Evolutionary conservation across 306 rosid genomes (phyloP).

Genomic region (Vachellia collinsii): DNA sequence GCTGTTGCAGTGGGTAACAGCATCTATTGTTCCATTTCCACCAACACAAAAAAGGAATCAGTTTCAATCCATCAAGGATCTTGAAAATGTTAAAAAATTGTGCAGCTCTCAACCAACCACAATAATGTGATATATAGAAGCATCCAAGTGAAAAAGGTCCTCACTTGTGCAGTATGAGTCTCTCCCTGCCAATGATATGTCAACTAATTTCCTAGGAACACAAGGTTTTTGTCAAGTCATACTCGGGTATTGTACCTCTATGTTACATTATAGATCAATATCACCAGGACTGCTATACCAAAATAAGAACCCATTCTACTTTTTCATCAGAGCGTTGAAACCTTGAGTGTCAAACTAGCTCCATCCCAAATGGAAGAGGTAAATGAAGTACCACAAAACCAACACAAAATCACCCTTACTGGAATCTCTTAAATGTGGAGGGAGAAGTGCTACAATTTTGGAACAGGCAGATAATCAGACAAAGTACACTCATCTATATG

Average conservation of each 20-base stretch:
- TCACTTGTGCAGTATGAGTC: neutral
- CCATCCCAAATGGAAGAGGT: constrained; percentile 7
- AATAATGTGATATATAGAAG: neutral
- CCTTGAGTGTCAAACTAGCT: constrained; percentile 2
- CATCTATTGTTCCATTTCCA: neutral
- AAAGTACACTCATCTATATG: neutral
- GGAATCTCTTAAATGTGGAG: neutral
- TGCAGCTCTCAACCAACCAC: neutral
- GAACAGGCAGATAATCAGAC: constrained; percentile 23
- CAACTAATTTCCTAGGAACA: neutral
- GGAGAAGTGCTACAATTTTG: constrained; percentile 5
- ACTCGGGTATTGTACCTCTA: neutral
- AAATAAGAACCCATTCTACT: neutral
- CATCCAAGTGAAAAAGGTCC: too few relatives aligned
- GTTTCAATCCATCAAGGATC: neutral
- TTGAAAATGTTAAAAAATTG: neutral
- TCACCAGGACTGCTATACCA: neutral
- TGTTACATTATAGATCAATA: neutral
- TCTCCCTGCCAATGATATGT: constrained; percentile 2
- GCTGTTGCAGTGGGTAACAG: neutral
- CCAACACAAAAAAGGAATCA: neutral
- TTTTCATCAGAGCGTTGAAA: neutral
- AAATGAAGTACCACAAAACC: neutral
- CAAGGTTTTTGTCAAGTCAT: constrained; percentile 1
- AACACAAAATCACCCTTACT: neutral